phyloP scores from a whole-genome alignment of 768 basidiomycete species.

The Rubroboletus satanas region DNA sequence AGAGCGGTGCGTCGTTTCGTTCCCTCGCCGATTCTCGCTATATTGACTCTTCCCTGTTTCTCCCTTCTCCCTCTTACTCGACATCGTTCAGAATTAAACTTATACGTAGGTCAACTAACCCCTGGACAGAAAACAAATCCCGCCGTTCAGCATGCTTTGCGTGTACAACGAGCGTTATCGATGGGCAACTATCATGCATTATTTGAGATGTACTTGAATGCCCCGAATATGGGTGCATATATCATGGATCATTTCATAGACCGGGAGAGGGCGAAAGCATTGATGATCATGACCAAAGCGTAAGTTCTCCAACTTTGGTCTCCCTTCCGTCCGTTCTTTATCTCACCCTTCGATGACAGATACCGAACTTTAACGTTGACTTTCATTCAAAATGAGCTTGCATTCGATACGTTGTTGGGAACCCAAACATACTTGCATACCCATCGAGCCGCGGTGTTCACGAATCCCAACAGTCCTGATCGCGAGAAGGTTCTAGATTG shows the following conservation, averaged over 20 bases:
- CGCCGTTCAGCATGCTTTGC: constrained; percentile 84
- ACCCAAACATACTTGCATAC: constrained; percentile 65
- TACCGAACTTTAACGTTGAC: constrained; percentile 75
- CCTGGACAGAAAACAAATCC: constrained; percentile 77
- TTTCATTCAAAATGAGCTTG: constrained; percentile 79
- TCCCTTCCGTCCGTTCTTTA: neutral
- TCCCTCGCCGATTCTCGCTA: neutral
- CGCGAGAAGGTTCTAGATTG: constrained; percentile 67
- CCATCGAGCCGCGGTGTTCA: constrained; percentile 66
- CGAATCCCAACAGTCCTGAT: constrained; percentile 60
- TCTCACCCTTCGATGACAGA: constrained; percentile 40
- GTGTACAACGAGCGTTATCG: constrained; percentile 82
- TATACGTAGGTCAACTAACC: constrained; percentile 97
- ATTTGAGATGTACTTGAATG: constrained; percentile 77
- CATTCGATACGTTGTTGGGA: constrained; percentile 66
- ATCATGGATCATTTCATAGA: constrained; percentile 99
- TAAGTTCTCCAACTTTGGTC: constrained; percentile 41
- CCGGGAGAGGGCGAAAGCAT: constrained; percentile 80
- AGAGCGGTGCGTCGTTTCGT: constrained; percentile 64
- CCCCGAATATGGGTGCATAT: constrained; percentile 97
- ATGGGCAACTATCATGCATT: constrained; percentile 94
- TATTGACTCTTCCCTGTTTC: neutral
- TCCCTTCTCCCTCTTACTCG: neutral
- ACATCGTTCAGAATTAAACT: constrained; percentile 72
- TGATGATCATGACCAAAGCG: constrained; percentile 93